These are phyloP conservation scores for Mycena sanguinolenta DNA, from an alignment of 768 basidiomycete genomes.

Conservation along the genomic window DNA sequence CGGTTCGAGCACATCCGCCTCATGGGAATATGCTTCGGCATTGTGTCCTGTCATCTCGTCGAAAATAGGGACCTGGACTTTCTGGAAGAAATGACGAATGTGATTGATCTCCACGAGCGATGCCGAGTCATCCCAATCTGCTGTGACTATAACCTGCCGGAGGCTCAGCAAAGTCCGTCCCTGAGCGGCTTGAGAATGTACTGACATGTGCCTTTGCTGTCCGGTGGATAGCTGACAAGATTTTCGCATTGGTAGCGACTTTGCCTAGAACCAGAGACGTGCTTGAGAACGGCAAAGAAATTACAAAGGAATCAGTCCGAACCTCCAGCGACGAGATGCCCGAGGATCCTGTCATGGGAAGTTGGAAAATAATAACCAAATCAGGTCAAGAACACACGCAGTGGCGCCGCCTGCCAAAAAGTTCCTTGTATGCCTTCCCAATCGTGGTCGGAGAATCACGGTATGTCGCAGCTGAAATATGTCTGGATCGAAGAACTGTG, in stretches of 20 bases:
- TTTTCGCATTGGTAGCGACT: constrained; percentile 52
- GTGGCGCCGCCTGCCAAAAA: constrained; percentile 34
- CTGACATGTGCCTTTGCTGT: constrained; percentile 48
- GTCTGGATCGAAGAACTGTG: constrained; percentile 35
- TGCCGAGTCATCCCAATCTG: constrained; percentile 33
- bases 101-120: constrained; percentile 34
- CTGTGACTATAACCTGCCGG: constrained; percentile 34
- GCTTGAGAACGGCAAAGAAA: too few species aligned
- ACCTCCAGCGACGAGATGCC: constrained; percentile 40
- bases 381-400: background rate
- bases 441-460: constrained; percentile 33
- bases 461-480: constrained; percentile 35
- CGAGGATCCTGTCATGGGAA: constrained; percentile 34
- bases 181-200: background rate
- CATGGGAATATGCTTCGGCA: constrained; percentile 51
- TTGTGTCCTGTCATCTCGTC: constrained; percentile 42
- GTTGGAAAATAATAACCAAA: background rate
- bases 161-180: too few species aligned
- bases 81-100: constrained; percentile 40
- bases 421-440: constrained; percentile 39
- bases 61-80: constrained; percentile 42
- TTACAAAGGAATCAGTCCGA: constrained; percentile 15
- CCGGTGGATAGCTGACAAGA: constrained; percentile 45
- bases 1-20: constrained; percentile 48
- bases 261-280: background rate